A percentile compares a stretch with the other conserved stretches of the same genome.
These are phyloP conservation scores for Lactarius deliciosus DNA, from an alignment of 768 basidiomycete genomes.

Conservation along the genomic window DNA sequence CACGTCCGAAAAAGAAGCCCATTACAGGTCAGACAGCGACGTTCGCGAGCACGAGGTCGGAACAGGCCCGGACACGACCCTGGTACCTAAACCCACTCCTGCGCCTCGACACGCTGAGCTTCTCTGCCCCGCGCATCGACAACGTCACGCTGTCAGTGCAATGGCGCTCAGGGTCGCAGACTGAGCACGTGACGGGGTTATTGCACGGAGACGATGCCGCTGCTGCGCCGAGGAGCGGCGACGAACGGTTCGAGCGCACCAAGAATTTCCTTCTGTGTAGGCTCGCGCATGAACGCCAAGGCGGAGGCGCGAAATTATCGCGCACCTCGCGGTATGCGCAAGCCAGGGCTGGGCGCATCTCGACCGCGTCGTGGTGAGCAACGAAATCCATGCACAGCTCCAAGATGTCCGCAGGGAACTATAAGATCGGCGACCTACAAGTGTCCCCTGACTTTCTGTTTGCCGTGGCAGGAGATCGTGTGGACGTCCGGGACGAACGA, in stretches of 20 bases:
- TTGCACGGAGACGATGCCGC: background rate
- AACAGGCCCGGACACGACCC: slow-evolving; percentile 45
- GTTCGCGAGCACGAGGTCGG: slow-evolving; percentile 15
- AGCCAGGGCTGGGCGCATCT: slow-evolving; percentile 89
- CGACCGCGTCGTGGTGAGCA: slow-evolving; percentile 85
- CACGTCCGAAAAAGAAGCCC: slow-evolving; percentile 63
- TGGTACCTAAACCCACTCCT: slow-evolving; percentile 38
- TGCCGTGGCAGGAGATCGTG: slow-evolving; percentile 70
- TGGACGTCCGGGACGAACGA: slow-evolving; percentile 85
- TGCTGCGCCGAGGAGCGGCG: slow-evolving; percentile 10
- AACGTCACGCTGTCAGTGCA: slow-evolving; percentile 24
- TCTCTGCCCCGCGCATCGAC: slow-evolving; percentile 48
- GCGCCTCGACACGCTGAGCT: slow-evolving; percentile 57
- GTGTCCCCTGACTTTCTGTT: slow-evolving; percentile 3
- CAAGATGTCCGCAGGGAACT: slow-evolving; percentile 84
- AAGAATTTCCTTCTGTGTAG: slow-evolving; percentile 71
- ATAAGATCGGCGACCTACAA: slow-evolving; percentile 60
- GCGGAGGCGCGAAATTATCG: slow-evolving; percentile 92
- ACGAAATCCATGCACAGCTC: slow-evolving; percentile 91
- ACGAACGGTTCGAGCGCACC: slow-evolving; percentile 68
- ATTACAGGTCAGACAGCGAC: slow-evolving; percentile 50
- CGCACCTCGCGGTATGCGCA: slow-evolving; percentile 95
- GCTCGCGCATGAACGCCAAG: slow-evolving; percentile 64
- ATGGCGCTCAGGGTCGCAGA: background rate
- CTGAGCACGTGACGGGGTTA: slow-evolving; percentile 6